phyloP scores from a whole-genome alignment of 768 basidiomycete genomes.

The Pulveroboletus sp. region DNA sequence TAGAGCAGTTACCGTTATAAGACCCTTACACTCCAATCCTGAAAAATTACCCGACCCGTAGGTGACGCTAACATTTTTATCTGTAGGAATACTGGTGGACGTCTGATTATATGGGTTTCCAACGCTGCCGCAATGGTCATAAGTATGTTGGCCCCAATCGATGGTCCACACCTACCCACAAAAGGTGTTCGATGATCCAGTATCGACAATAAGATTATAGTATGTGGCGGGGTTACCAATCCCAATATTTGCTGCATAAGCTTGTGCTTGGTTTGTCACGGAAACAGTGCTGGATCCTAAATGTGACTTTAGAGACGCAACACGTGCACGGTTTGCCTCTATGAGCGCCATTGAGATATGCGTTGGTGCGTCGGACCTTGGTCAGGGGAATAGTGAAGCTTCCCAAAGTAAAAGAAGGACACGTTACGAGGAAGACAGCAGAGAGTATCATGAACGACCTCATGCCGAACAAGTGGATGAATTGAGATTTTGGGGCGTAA shows the following conservation, averaged over 20 bases:
- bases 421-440: conserved; percentile 5
- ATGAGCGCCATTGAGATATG: conserved; percentile 16
- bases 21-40: not conserved
- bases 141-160: no score
- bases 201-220: conserved; percentile 31
- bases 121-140: conserved; percentile 11
- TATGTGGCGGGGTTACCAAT: conserved; percentile 27
- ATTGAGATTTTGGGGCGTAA: no score
- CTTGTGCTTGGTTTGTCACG: conserved; percentile 11
- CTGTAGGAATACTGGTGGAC: conserved; percentile 24
- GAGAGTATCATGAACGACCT: conserved; percentile 1
- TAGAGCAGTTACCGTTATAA: not conserved
- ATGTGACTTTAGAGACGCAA: conserved; percentile 5
- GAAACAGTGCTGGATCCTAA: conserved; percentile 12
- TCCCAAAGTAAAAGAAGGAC: conserved; percentile 3
- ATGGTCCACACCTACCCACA: conserved; percentile 4
- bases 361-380: conserved; percentile 9
- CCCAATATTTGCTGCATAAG: conserved; percentile 22
- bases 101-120: conserved; percentile 19
- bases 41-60: conserved; percentile 13
- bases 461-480: no score
- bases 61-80: conserved; percentile 8
- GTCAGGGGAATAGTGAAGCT: conserved; percentile 9
- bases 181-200: conserved; percentile 33
- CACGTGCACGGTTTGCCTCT: conserved; percentile 19